Evolutionary conservation across 2,329 filamentous ascomycete genomes (phyloP), one percentile per base, ranked within the genome.

Genomic region (Colletotrichum incanum): DNA sequence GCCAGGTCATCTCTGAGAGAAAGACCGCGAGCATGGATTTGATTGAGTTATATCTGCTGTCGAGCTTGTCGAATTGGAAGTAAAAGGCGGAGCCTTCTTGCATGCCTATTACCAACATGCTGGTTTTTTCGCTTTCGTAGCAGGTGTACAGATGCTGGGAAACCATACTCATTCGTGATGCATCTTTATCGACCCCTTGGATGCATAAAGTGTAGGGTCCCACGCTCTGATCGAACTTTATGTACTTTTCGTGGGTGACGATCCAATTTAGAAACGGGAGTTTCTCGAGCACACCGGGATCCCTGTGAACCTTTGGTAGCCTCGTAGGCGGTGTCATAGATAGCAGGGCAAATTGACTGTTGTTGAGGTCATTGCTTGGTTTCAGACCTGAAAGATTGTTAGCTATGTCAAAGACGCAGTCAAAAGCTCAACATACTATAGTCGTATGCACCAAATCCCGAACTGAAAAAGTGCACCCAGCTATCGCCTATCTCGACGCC

Each of bases 21-120:
- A 60, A 60, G 3, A 3, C 18, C 2, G n/a, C 34, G 14, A 60
- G 56, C 56, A 60, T 60, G n/a, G 56, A 9, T 7, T 60, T 60
- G 56, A 60, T 43, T 34, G 23, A 16, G 8, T 39, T 43, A 34
- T 9, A 39, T 31, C 56, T 60, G 18, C 26, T 16, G 20, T 60
- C 56, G 34, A 14, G 20, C 56, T 31, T 39, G 56, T 60, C 56
- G 34, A 60, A 60, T 12, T 60, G 20, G 20, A 60, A 60, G 56
- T 60, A 60, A 16, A 60, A 41, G 7, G 26, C 34, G 12, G 28
- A 26, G 7, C 26, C 26, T 20, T 7, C 50, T 26, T 31, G 14
- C 20, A 11, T 9, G 5, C 45, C n/a, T 23, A 9, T n/a, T 14
- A 1, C 5, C 9, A 49, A 14, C 1, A 23, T 1, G 2, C 6